Evolutionary conservation across 495 filamentous ascomycete species (phyloP), one percentile per base, ranked within the genome.

Genomic region (Elasticomyces elasticus): DNA sequence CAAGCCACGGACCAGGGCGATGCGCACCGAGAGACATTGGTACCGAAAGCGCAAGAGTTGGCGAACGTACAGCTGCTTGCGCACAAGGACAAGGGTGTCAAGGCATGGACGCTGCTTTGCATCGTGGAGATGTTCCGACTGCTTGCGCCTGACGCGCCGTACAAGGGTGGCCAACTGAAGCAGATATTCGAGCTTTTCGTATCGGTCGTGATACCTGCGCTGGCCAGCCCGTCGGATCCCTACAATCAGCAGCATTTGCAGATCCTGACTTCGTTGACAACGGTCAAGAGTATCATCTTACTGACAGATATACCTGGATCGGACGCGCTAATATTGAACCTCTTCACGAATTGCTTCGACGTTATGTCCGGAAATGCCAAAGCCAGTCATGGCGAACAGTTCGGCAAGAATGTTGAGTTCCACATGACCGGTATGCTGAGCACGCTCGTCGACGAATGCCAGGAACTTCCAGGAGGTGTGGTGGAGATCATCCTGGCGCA

Each of bases 401-500:
- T 94, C 33, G 81, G 83, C 35, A 95, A 90, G 71, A 89, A 91
- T 69, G 86, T 97, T 43, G 88, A 96, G 63, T 87, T 85, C 58
- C 81, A 90, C 61, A 90, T 97, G 88, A 92, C 84, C 5, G 78
- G 82, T 40, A 76, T 97, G 23, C 75, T 99, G 17, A 80, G 83
- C 2, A 85, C 81, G 2, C 74, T 99, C 38, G 83, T 97, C 22
- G 94, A 97, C 59, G 92, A 99, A 67, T 82, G 83, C 33, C 71
- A 77, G 13, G 81, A 78, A n/a, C 74, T 99, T 1, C 86, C 94
- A 0, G 70, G 80, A 0, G 81, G 87, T 54, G 87, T 92, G 1
- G 77, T 96, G n/a, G 91, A 99, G 63, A 82, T 90, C 12, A 89
- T 99, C 55, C 82, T 97, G 56, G 89, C 89, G 3, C 92, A 99